Percentiles rank a stretch among this genome's conserved stretches.
phyloP scores from a whole-genome alignment of 2,329 filamentous ascomycete species.

The Alternaria brassicae region DNA sequence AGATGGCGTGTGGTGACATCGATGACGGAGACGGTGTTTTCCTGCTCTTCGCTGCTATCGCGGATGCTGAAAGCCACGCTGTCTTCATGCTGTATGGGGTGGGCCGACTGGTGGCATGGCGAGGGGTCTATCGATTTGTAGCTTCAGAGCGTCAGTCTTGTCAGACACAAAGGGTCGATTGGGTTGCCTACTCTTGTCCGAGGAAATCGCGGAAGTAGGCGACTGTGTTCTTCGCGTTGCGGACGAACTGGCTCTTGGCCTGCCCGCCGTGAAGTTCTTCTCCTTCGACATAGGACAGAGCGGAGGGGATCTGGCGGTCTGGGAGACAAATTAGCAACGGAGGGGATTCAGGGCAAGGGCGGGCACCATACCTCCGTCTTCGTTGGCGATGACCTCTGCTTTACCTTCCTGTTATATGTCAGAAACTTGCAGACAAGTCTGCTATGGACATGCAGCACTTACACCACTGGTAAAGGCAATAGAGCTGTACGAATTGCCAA shows the following conservation, averaged over 20 bases:
- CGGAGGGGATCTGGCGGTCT: conserved; percentile 97
- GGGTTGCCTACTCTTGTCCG: conserved; percentile 77
- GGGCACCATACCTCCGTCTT: conserved; percentile 80
- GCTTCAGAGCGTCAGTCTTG: conserved; percentile 48
- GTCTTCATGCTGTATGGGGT: conserved; percentile 77
- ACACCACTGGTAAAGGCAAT: conserved; percentile 83
- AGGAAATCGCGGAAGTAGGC: conserved; percentile 96
- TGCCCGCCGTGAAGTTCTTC: conserved; percentile 97
- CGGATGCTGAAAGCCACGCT: conserved; percentile 82
- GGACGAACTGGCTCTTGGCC: conserved; percentile 90
- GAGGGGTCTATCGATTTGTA: conserved; percentile 98
- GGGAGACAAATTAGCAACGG: conserved; percentile 18
- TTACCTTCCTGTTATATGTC: conserved; percentile 73
- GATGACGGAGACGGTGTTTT: conserved; percentile 75
- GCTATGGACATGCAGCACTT: conserved; percentile 30
- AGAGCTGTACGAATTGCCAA: conserved; percentile 98
- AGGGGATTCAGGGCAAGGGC: conserved; percentile 7
- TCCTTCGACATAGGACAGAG: conserved; percentile 92
- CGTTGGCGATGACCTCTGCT: conserved; percentile 97
- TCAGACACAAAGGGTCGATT: not conserved
- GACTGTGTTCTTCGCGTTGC: conserved; percentile 91
- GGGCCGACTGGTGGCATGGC: conserved; percentile 90
- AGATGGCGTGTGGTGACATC: conserved; percentile 88
- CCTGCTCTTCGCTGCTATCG: conserved; percentile 66
- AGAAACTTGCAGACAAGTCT: not conserved